Conservation (phyloP, 2,329 filamentous ascomycete species). For the Beauveria scarabaeidicola region DNA sequence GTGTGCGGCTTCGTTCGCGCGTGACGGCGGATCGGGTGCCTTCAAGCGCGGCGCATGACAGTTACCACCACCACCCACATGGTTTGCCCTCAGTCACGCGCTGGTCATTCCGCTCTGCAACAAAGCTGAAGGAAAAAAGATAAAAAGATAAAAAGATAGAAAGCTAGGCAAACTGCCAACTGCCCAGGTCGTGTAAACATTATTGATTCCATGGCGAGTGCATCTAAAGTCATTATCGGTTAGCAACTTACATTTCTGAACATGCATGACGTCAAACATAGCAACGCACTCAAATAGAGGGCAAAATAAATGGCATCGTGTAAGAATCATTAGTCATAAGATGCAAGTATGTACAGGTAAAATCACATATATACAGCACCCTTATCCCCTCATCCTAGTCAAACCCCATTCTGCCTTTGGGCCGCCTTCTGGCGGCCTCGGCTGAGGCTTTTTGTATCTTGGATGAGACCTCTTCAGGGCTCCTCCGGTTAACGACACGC, state of each 20-base stretch:
- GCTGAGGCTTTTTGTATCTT: slow-evolving; percentile 40
- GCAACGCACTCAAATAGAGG: neutral
- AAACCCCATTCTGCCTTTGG: slow-evolving; percentile 31
- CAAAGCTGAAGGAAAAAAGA: neutral
- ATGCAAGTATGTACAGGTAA: slow-evolving; percentile 30
- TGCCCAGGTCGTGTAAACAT: neutral
- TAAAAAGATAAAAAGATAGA: neutral
- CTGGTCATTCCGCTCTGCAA: neutral
- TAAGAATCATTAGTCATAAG: slow-evolving; percentile 26
- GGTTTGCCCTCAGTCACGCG: neutral
- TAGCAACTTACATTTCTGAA: neutral
- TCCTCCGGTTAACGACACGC: slow-evolving; percentile 30
- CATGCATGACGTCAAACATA: neutral
- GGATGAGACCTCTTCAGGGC: slow-evolving; percentile 37
- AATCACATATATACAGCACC: slow-evolving; percentile 32
- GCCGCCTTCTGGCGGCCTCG: slow-evolving; percentile 32
- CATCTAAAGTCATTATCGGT: neutral
- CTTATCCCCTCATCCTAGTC: slow-evolving; percentile 28
- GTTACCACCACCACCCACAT: neutral
- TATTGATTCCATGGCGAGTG: neutral
- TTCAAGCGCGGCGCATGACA: neutral
- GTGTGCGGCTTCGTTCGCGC: neutral
- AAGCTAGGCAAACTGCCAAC: neutral
- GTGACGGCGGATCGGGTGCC: neutral
- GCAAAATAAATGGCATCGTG: slow-evolving; percentile 1